phyloP scores from a whole-genome alignment of 2,329 filamentous ascomycete genomes.

The Paraphaeosphaeria sporulosa region DNA sequence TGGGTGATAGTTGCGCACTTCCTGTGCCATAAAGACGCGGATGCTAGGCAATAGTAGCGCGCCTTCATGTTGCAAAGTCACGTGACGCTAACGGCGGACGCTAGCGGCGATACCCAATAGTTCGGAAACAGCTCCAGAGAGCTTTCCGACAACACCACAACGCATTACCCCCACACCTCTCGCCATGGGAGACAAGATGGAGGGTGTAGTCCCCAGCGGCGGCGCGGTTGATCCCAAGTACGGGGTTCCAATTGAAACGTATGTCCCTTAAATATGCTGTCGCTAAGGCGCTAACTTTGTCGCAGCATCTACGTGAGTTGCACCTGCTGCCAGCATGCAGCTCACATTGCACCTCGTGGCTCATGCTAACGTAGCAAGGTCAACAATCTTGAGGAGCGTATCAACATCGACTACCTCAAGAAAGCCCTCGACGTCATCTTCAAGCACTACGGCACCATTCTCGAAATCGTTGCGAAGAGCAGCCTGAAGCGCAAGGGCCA shows the following conservation, averaged over 20 bases:
- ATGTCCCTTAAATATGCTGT: constrained; percentile 23
- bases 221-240: constrained; percentile 40
- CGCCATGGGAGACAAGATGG: constrained; percentile 48
- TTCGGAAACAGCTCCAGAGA: constrained; percentile 12
- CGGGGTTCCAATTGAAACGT: constrained; percentile 47
- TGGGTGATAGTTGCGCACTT: no score
- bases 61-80: background rate
- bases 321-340: constrained; percentile 21
- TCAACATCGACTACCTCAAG: constrained; percentile 81
- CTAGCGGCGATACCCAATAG: background rate
- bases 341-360: constrained; percentile 33
- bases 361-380: constrained; percentile 51
- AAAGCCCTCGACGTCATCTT: constrained; percentile 80
- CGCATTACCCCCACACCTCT: constrained; percentile 8
- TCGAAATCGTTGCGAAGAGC: constrained; percentile 87
- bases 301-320: constrained; percentile 47
- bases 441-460: constrained; percentile 83
- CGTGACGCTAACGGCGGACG: background rate
- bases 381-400: constrained; percentile 90
- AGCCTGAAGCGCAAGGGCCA: constrained; percentile 94
- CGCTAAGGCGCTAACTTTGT: constrained; percentile 33
- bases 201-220: constrained; percentile 37
- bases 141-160: constrained; percentile 12
- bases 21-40: background rate
- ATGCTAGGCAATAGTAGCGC: no score